phyloP scores from a whole-genome alignment of 805 yeast species.

The Ogataea parapolymorpha region DNA sequence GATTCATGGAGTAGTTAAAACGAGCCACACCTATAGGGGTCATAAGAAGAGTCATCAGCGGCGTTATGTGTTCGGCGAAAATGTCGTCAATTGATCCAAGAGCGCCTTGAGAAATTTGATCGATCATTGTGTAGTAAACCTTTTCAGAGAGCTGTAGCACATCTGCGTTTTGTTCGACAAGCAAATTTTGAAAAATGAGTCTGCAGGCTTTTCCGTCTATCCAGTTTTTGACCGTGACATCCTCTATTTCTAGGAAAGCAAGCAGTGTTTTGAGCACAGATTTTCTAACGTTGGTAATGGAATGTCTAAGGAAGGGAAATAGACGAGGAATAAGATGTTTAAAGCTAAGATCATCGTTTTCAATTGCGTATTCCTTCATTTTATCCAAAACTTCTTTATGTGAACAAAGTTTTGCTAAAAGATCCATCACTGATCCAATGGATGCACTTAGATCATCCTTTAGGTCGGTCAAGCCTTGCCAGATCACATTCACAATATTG shows the following conservation, averaged over 20 bases:
- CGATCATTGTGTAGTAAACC: conserved; percentile 57
- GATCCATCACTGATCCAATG: conserved; percentile 93
- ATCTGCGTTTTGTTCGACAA: conserved; percentile 82
- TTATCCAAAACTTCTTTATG: conserved; percentile 72
- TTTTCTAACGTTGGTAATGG: conserved; percentile 84
- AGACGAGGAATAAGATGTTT: conserved; percentile 80
- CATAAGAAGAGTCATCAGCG: conserved; percentile 66
- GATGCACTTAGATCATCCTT: conserved; percentile 93
- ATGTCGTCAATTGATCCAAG: conserved; percentile 47
- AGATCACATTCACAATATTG: conserved; percentile 63
- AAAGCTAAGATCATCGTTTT: conserved; percentile 56
- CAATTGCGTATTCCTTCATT: conserved; percentile 58
- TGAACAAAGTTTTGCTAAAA: conserved; percentile 81
- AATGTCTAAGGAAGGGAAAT: conserved; percentile 90
- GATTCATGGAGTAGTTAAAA: conserved; percentile 80
- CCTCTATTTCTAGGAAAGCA: conserved; percentile 64
- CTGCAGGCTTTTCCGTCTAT: conserved; percentile 70
- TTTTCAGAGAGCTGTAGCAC: conserved; percentile 60
- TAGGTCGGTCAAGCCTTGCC: conserved; percentile 82
- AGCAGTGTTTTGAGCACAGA: conserved; percentile 78
- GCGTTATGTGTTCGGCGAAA: conserved; percentile 54
- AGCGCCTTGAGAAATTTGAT: conserved; percentile 37
- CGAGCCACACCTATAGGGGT: conserved; percentile 96
- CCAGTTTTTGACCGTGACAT: conserved; percentile 56
- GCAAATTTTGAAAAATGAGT: conserved; percentile 77